Percentiles rank a stretch among this genome's conserved stretches.
phyloP scores from a whole-genome alignment of 805 yeast species.

The Hanseniaspora vineae region DNA sequence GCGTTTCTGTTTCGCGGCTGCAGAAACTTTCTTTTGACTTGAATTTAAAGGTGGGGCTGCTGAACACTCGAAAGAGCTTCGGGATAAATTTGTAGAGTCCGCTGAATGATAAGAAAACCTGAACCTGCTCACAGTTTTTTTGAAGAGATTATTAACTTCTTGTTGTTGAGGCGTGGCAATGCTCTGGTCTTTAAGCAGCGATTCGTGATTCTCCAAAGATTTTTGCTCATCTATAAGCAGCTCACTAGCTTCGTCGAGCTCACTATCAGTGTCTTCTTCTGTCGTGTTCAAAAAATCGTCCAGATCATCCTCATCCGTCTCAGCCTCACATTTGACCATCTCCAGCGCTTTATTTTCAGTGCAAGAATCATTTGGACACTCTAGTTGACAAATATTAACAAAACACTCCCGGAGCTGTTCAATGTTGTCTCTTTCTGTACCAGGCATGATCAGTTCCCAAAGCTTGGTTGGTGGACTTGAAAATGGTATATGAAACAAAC shows the following conservation, averaged over 20 bases:
- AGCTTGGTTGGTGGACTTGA: conserved; percentile 18
- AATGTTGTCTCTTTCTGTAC: neutral
- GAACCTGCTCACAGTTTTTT: neutral
- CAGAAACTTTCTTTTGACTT: neutral
- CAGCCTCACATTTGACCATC: neutral
- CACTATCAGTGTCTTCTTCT: no score
- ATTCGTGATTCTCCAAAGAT: no score
- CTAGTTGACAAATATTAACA: neutral
- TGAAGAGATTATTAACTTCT: neutral
- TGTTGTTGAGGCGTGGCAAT: neutral
- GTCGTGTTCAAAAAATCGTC: no score
- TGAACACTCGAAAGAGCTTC: neutral
- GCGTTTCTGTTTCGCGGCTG: neutral
- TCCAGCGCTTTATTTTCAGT: no score
- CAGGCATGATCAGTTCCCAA: conserved; percentile 32
- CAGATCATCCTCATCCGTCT: neutral
- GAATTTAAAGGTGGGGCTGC: neutral
- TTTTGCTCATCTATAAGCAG: no score
- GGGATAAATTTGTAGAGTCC: no score
- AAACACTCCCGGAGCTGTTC: neutral
- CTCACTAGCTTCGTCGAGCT: no score
- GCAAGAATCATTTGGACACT: neutral
- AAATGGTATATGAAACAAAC: conserved; percentile 14
- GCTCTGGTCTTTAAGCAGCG: no score
- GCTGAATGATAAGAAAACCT: neutral